Conservation (phyloP, 192 early-diverging fungal genomes). For the Ambispora gerdemannii region DNA sequence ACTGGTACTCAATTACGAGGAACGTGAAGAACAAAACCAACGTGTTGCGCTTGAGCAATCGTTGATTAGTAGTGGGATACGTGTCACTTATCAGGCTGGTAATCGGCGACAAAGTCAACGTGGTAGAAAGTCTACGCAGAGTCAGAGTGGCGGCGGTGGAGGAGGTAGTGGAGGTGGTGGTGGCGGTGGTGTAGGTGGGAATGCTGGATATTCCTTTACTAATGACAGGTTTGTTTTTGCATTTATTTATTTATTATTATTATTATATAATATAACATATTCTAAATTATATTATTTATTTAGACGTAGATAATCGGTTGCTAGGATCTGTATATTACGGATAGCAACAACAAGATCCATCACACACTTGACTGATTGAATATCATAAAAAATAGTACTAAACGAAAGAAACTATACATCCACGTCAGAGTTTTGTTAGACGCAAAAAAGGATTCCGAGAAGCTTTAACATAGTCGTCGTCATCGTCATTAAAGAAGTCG, state of each 20-base stretch:
- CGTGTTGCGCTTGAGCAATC: constrained; percentile 34
- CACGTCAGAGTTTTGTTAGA: no score
- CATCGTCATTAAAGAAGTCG: no score
- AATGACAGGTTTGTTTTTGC: not conserved
- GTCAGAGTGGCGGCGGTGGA: not conserved
- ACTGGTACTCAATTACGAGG: constrained; percentile 89
- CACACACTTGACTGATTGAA: no score
- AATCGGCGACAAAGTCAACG: constrained; percentile 21
- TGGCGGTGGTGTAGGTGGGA: not conserved
- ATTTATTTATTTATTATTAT: not conserved
- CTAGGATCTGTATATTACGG: not conserved
- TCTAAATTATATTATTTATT: not conserved
- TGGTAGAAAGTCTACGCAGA: constrained; percentile 11
- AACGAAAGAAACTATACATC: no score
- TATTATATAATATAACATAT: not conserved
- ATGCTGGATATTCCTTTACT: not conserved
- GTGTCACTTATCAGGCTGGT: constrained; percentile 17
- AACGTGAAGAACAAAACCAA: constrained; percentile 62
- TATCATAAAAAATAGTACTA: no score
- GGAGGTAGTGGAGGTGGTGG: not conserved
- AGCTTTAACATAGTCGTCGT: no score
- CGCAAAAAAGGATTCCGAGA: no score
- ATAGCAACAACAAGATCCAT: no score
- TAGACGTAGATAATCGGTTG: not conserved
- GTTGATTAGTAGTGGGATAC: constrained; percentile 17